Base-by-base conservation (phyloP, 2,329 filamentous ascomycete genomes). In the Gyromitra esculenta region DNA sequence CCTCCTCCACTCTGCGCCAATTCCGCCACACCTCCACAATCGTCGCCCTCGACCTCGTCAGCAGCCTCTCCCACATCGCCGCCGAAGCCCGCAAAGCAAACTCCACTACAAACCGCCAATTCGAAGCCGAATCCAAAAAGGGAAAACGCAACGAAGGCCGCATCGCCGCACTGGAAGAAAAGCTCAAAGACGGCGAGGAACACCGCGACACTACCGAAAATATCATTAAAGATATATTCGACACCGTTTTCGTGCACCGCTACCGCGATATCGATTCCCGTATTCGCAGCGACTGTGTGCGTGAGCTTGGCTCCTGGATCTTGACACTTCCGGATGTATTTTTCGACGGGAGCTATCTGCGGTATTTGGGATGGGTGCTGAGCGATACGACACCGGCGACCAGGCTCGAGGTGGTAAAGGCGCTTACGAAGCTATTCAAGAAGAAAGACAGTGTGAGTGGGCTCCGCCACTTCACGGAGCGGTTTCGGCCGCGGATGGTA, bases 11-110 rank as follows among this genome's bases (percentile, higher is more conserved):
- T 2, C 90, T 95, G 77, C 90, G 96, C 71, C 94, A 96, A 1
- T 97, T 99, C 84, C 89, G 96, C 79, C 96, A 99, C 84, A 99
- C 96, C 0, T 92, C 94, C 0, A 97, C 95, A 1, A 91, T 96
- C 0, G 91, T 95, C 31, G 91, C 92, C 0, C 85, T 98, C 43
- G 88, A 92, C 15, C 91, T 97, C 79, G 91, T 92, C 72, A 93
- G 89, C 43, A 89, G 92, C 0, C 86, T 98, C 35, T 94, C 93
- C 78, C 87, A 89, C 60, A 87, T 95, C 43, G 92, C 91, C 9
- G 88, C 88, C 69, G 89, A 90, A 41, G 87, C 96, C 37, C 89
- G 91, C 62, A 87, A 90, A 57, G 89, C 90, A 72, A 90, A 92
- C 73, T 91, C 92, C 18, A 94, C 91, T 78, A 89, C 90, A 67